These are phyloP conservation scores for Obelidium mucronatum DNA, from an alignment of 192 early-diverging fungal genomes.

Conservation along the genomic window DNA sequence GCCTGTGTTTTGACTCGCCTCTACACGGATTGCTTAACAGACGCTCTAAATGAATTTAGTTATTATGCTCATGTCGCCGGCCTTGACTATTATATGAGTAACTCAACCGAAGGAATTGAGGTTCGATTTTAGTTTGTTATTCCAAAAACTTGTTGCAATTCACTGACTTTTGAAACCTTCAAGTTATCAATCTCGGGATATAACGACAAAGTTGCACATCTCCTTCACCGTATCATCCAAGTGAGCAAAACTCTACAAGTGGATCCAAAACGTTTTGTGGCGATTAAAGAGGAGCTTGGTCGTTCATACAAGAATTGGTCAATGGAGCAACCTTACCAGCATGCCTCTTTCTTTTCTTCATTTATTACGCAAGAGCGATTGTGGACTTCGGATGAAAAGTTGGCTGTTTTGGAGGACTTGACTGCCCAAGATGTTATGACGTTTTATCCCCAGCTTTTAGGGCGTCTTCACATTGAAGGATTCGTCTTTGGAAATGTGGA, in stretches of 20 bases:
- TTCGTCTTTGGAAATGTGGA: conserved; percentile 89
- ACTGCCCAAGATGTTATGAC: conserved; percentile 74
- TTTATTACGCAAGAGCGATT: conserved; percentile 80
- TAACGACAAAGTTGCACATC: conserved; percentile 81
- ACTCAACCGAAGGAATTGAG: conserved; percentile 65
- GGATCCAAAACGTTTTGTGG: conserved; percentile 74
- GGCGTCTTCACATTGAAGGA: conserved; percentile 75
- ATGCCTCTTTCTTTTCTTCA: conserved; percentile 77
- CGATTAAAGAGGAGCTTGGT: conserved; percentile 80
- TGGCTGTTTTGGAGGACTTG: conserved; percentile 72
- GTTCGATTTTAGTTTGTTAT: conserved; percentile 26
- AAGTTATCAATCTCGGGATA: conserved; percentile 79
- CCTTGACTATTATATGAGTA: conserved; percentile 76
- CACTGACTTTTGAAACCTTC: no score
- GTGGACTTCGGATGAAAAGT: conserved; percentile 82
- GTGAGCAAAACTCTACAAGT: conserved; percentile 71
- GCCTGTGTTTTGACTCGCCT: conserved; percentile 74
- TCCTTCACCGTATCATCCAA: conserved; percentile 75
- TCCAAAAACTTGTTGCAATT: no score
- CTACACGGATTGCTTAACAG: conserved; percentile 81
- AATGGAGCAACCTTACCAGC: conserved; percentile 80
- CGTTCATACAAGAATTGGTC: conserved; percentile 80
- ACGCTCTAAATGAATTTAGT: conserved; percentile 83
- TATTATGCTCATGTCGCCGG: conserved; percentile 94
- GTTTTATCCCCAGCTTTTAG: conserved; percentile 80